These are phyloP conservation scores for Vigna mungo DNA, from an alignment of 306 rosid genomes.

Conservation along the genomic window DNA sequence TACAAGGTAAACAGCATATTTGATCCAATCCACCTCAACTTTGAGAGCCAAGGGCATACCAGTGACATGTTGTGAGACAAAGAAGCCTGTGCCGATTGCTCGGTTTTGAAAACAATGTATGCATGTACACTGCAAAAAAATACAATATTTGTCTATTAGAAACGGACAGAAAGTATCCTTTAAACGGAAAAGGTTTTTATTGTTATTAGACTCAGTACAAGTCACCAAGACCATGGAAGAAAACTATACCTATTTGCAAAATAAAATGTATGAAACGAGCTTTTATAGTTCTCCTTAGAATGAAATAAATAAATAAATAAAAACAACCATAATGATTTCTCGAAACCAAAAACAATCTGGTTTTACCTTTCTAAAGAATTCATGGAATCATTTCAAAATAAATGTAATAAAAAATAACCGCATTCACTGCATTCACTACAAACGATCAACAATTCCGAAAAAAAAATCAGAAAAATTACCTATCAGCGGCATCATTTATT, in stretches of 20 bases:
- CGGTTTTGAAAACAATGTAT: slow-evolving; percentile 78
- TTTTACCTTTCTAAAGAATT: background rate
- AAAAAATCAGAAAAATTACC: slow-evolving; percentile 54
- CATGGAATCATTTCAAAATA: background rate
- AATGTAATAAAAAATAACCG: slow-evolving; percentile 20
- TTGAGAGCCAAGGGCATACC: slow-evolving; percentile 57
- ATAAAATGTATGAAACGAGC: slow-evolving; percentile 25
- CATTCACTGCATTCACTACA: slow-evolving; percentile 28
- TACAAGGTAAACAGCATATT: background rate
- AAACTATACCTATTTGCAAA: background rate
- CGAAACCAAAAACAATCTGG: background rate
- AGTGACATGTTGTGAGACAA: slow-evolving; percentile 85
- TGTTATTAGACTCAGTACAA: slow-evolving; percentile 9
- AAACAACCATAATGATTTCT: background rate
- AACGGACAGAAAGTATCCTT: background rate
- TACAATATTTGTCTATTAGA: slow-evolving; percentile 41
- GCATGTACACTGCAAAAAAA: slow-evolving; percentile 77
- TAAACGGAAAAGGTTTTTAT: background rate
- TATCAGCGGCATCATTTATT: slow-evolving; percentile 72
- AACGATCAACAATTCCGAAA: slow-evolving; percentile 5
- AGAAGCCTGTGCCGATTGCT: slow-evolving; percentile 81
- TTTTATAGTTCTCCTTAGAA: background rate
- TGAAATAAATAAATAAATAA: slow-evolving; percentile 19
- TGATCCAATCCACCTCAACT: background rate
- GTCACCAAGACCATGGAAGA: background rate